Evolutionary conservation across 2,329 filamentous ascomycete species (phyloP).

Genomic region (Exophiala mesophila): DNA sequence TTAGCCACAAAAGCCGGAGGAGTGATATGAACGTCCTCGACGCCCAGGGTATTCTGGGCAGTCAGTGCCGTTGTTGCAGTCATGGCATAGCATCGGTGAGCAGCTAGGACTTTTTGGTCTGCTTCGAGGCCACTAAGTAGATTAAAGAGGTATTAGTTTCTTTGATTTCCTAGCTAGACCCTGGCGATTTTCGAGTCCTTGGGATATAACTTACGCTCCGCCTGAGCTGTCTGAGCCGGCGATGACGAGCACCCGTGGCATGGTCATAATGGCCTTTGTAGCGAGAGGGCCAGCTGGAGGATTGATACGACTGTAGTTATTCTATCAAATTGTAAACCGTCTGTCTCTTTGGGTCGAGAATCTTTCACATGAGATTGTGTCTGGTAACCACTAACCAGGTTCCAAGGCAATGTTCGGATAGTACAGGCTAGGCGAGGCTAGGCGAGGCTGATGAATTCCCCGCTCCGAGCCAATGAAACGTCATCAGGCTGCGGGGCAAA

Average conservation of each 20-base stretch:
- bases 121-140: constrained; percentile 77
- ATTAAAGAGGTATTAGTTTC: constrained; percentile 28
- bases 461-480: constrained; percentile 4
- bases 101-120: constrained; percentile 89
- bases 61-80: constrained; percentile 92
- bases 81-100: constrained; percentile 92
- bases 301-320: too few species aligned
- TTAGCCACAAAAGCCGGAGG: constrained; percentile 74
- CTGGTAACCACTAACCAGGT: too few species aligned
- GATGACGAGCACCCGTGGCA: constrained; percentile 66
- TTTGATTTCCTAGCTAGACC: too few species aligned
- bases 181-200: too few species aligned
- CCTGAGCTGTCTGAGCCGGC: constrained; percentile 88
- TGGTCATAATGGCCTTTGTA: constrained; percentile 35
- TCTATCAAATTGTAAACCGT: too few species aligned
- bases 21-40: constrained; percentile 72
- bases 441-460: too few species aligned
- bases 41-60: constrained; percentile 88
- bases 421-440: not conserved
- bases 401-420: too few species aligned
- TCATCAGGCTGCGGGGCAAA: not conserved
- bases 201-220: constrained; percentile 68
- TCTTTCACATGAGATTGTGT: not conserved
- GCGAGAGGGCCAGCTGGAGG: too few species aligned
- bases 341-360: too few species aligned